Percentiles rank a stretch among this genome's conserved stretches.
Conservation (phyloP, 176 grass and related monocot genomes). For the Eragrostis curvula region DNA sequence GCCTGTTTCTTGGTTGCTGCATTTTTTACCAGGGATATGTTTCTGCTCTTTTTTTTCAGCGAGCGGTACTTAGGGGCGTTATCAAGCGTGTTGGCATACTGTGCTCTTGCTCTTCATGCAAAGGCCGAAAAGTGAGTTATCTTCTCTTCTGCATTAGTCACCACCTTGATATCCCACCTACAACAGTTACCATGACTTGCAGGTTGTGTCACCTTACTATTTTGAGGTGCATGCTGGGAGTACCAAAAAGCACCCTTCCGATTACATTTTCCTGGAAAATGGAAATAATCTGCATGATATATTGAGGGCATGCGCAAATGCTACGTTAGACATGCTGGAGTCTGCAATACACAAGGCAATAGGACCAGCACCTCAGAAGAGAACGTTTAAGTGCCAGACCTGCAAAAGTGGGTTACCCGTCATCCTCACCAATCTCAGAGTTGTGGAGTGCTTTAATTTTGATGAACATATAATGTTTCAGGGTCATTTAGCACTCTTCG, state of each 20-base stretch:
- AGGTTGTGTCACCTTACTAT: constrained; percentile 69
- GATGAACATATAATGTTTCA: constrained; percentile 28
- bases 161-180: background rate
- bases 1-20: constrained; percentile 17
- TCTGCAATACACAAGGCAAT: constrained; percentile 57
- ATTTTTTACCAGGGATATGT: constrained; percentile 45
- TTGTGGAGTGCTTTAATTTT: constrained; percentile 10
- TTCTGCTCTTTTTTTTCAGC: constrained; percentile 59
- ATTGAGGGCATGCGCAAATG: constrained; percentile 47
- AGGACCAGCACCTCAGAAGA: constrained; percentile 56
- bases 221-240: constrained; percentile 89
- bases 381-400: constrained; percentile 42
- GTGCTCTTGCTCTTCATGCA: constrained; percentile 68
- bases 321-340: constrained; percentile 57
- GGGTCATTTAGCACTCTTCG: constrained; percentile 48
- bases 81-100: constrained; percentile 58
- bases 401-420: constrained; percentile 52
- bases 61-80: constrained; percentile 59
- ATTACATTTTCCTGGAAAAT: constrained; percentile 73
- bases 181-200: constrained; percentile 13
- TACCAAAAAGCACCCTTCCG: constrained; percentile 69
- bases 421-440: constrained; percentile 5
- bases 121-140: constrained; percentile 60
- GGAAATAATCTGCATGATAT: constrained; percentile 73
- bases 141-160: background rate